Conservation (phyloP, 2,329 filamentous ascomycete genomes). For the Aspergillus novoparasiticus region DNA sequence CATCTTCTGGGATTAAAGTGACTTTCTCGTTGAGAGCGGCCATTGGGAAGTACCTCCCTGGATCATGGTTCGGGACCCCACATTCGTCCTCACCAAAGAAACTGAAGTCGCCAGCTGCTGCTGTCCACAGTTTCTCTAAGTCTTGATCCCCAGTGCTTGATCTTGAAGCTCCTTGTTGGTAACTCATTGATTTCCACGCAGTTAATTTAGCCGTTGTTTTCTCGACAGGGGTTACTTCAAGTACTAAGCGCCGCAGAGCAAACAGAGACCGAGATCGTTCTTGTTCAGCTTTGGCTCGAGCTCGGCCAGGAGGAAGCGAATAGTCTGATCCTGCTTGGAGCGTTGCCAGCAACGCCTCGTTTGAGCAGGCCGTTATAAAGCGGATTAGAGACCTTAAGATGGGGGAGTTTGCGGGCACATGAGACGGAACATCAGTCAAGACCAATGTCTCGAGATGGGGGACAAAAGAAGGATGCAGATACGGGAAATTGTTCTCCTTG, state of each 20-base stretch:
- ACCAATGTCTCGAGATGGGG: constrained; percentile 58
- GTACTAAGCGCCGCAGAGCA: constrained; percentile 56
- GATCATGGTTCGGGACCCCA: constrained; percentile 50
- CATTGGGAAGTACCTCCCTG: constrained; percentile 48
- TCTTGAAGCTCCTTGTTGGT: constrained; percentile 51
- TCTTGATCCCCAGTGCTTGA: constrained; percentile 63
- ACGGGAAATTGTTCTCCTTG: constrained; percentile 32
- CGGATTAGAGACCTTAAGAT: constrained; percentile 50
- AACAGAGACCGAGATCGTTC: constrained; percentile 56
- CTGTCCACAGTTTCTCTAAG: constrained; percentile 61
- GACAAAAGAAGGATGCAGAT: constrained; percentile 58
- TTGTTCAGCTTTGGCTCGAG: constrained; percentile 51
- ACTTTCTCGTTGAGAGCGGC: constrained; percentile 47
- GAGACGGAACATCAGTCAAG: constrained; percentile 58
- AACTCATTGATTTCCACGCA: constrained; percentile 46
- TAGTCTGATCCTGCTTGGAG: constrained; percentile 60
- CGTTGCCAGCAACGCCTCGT: constrained; percentile 56
- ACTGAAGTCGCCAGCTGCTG: constrained; percentile 62
- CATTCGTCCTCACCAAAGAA: constrained; percentile 64
- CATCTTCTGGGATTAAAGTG: constrained; percentile 41
- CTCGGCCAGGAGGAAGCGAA: constrained; percentile 59
- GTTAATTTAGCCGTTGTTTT: constrained; percentile 22
- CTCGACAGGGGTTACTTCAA: constrained; percentile 53
- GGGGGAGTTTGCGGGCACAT: constrained; percentile 43
- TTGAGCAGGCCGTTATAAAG: constrained; percentile 60